Conservation (phyloP, 306 rosid genomes). For the Morella rubra region DNA sequence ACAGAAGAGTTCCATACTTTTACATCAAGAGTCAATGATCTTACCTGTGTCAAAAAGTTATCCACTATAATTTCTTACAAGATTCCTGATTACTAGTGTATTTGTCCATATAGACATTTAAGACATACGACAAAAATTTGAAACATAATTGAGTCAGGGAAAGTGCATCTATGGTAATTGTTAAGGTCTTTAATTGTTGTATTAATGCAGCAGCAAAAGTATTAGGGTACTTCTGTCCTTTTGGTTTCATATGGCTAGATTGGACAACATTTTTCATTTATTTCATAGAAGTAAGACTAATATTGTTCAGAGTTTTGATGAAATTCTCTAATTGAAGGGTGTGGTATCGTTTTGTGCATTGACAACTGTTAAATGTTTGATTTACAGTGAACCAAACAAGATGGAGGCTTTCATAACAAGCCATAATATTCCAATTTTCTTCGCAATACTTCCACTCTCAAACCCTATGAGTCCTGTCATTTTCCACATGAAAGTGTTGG, state of each 20-base stretch:
- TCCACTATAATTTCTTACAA: not conserved
- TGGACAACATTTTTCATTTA: not conserved
- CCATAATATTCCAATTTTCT: not conserved
- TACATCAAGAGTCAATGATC: slow-evolving; percentile 84
- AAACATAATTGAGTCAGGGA: not conserved
- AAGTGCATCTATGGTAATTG: not conserved
- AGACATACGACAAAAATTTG: not conserved
- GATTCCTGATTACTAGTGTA: not conserved
- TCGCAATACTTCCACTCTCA: not conserved
- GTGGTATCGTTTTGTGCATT: not conserved
- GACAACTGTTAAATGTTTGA: not conserved
- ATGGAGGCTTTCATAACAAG: not conserved
- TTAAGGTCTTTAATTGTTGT: not conserved
- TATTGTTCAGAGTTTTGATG: not conserved
- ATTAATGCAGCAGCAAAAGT: not conserved
- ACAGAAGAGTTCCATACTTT: slow-evolving; percentile 78
- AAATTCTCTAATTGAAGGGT: not conserved
- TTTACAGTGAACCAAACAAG: not conserved
- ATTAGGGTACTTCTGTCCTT: not conserved
- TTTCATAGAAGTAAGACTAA: not conserved
- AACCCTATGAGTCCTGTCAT: not conserved
- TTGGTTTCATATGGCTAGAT: not conserved
- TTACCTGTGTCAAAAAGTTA: slow-evolving; percentile 47
- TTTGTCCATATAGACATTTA: not conserved
- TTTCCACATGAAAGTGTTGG: not conserved